Conservation (phyloP, 805 yeast genomes). For the Myxozyma melibiosi region DNA sequence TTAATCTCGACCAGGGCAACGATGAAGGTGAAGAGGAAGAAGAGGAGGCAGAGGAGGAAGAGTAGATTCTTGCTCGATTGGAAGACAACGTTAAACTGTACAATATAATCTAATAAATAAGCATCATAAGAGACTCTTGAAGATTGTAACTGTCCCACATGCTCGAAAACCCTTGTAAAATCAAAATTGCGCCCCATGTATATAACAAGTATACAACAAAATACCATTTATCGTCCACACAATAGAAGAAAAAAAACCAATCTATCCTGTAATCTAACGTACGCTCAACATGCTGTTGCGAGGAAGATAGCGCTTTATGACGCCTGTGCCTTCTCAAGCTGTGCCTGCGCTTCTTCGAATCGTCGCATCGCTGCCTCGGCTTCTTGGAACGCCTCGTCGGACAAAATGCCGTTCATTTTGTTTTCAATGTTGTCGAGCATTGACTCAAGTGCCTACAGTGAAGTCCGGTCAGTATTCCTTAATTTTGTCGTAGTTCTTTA, state of each 20-base stretch:
- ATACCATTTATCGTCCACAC: no score
- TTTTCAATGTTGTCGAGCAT: conserved; percentile 32
- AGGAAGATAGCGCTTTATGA: no score
- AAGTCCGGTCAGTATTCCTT: no score
- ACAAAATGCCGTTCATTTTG: conserved; percentile 27
- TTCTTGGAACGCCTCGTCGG: conserved; percentile 28
- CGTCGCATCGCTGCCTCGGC: conserved; percentile 29
- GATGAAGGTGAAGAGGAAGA: conserved; percentile 6
- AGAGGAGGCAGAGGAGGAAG: conserved; percentile 4
- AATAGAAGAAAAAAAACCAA: no score
- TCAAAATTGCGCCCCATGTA: no score
- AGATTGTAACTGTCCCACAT: no score
- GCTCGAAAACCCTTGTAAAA: no score
- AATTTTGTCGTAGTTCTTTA: no score
- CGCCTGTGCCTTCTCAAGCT: neutral
- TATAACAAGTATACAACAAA: no score
- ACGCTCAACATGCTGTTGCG: no score
- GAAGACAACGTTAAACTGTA: neutral
- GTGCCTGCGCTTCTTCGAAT: conserved; percentile 9
- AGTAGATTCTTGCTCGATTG: neutral
- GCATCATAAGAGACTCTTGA: no score
- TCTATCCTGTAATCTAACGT: no score
- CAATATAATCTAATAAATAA: conserved; percentile 2
- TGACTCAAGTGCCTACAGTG: conserved; percentile 26
- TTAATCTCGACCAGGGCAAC: conserved; percentile 14